phyloP scores from a whole-genome alignment of 306 rosid species.

The Sesbania bispinosa region DNA sequence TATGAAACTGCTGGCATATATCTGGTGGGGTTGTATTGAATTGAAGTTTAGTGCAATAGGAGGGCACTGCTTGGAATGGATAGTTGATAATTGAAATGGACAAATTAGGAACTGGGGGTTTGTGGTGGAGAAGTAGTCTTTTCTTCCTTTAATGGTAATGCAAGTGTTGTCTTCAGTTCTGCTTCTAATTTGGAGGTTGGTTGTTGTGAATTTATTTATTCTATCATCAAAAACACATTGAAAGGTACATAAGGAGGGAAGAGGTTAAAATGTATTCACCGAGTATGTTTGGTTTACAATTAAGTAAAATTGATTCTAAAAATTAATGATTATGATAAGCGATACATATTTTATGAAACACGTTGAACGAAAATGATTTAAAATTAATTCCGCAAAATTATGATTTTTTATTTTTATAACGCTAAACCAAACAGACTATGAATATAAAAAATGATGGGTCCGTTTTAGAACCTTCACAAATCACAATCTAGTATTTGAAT shows the following conservation, averaged over 20 bases:
- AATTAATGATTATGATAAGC: no score
- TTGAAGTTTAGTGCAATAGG: background rate
- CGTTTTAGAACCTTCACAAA: conserved; percentile 11
- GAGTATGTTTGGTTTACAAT: no score
- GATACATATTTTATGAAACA: no score
- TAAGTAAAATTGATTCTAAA: no score
- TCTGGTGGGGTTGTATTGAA: no score
- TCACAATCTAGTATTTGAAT: background rate
- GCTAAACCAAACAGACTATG: no score
- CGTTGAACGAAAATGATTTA: no score
- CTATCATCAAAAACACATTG: background rate
- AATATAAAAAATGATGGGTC: background rate
- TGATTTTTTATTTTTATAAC: no score
- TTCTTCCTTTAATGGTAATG: background rate
- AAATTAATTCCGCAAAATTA: no score
- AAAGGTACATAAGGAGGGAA: background rate
- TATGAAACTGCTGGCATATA: no score
- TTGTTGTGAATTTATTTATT: background rate
- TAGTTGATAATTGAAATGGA: background rate
- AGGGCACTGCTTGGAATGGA: background rate
- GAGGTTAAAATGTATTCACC: background rate
- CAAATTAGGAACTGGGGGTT: background rate
- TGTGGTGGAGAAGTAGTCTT: background rate
- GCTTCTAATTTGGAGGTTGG: background rate
- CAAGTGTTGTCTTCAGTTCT: background rate